A percentile compares a stretch with the other conserved stretches of the same genome.
Conservation (phyloP, 495 filamentous ascomycete genomes). For the Penicillium parvum region DNA sequence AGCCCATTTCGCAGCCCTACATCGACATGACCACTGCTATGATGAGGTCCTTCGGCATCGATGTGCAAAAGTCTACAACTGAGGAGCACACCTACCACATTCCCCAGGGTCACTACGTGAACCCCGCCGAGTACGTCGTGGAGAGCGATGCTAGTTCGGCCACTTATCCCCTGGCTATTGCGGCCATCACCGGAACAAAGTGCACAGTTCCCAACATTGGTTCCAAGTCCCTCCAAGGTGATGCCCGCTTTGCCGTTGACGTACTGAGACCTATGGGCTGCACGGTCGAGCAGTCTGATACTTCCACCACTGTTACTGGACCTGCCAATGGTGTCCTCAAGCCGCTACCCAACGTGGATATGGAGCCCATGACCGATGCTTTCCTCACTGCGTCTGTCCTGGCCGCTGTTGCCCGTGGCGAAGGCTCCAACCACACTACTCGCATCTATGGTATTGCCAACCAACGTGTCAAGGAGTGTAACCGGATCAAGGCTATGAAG, state of each 20-base stretch:
- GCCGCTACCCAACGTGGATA: constrained; percentile 75
- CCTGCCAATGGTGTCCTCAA: constrained; percentile 69
- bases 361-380: constrained; percentile 99
- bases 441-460: constrained; percentile 96
- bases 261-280: constrained; percentile 94
- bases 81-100: constrained; percentile 94
- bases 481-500: constrained; percentile 94
- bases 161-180: constrained; percentile 92
- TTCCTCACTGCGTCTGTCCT: constrained; percentile 94
- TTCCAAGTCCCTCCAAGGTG: constrained; percentile 84
- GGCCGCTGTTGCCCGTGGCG: constrained; percentile 78
- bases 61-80: constrained; percentile 64
- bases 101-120: constrained; percentile 77
- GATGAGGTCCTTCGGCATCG: constrained; percentile 91
- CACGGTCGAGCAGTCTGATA: constrained; percentile 74
- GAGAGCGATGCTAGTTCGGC: constrained; percentile 98
- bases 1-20: constrained; percentile 94
- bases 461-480: constrained; percentile 97
- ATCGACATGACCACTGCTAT: constrained; percentile 98
- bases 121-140: constrained; percentile 81
- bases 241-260: constrained; percentile 91
- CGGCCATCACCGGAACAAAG: constrained; percentile 89
- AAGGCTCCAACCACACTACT: constrained; percentile 55
- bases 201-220: constrained; percentile 97
- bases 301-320: constrained; percentile 88